Percentiles rank a stretch among this genome's conserved stretches.
Conservation (phyloP, 257 asterid species). For the Nicotiana noctiflora region DNA sequence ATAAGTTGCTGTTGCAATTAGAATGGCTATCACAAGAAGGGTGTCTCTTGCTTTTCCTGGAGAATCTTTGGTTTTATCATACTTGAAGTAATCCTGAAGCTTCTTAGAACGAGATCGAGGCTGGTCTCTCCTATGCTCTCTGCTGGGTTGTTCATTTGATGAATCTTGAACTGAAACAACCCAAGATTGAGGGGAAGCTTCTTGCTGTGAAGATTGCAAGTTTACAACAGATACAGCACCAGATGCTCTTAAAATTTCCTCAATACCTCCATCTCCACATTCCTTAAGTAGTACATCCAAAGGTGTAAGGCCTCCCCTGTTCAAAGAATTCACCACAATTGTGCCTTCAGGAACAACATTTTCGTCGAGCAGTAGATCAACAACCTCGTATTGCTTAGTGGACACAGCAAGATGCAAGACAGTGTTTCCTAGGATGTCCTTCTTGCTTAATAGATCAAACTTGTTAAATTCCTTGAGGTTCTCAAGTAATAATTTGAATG, state of each 20-base stretch:
- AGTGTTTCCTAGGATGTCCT: conserved; percentile 17
- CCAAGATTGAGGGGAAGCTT: neutral
- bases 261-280: conserved; percentile 21
- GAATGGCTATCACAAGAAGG: conserved; percentile 33
- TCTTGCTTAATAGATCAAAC: conserved; percentile 18
- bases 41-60: conserved; percentile 41
- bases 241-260: conserved; percentile 12
- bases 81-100: conserved; percentile 28
- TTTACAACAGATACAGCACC: conserved; percentile 11
- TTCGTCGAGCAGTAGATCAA: conserved; percentile 32
- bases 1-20: conserved; percentile 47
- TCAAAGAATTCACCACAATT: conserved; percentile 35
- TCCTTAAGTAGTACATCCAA: conserved; percentile 24
- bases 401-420: conserved; percentile 29
- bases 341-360: conserved; percentile 8
- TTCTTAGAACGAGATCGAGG: neutral
- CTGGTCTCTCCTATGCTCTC: neutral
- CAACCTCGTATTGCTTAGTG: conserved; percentile 43
- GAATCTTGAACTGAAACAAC: conserved; percentile 5
- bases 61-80: conserved; percentile 22
- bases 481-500: conserved; percentile 9
- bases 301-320: conserved; percentile 40
- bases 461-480: conserved; percentile 11
- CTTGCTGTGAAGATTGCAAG: neutral
- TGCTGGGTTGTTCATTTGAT: neutral